A percentile compares a stretch with the other conserved stretches of the same genome.
Conservation (phyloP, 1,139 yeast species). For the Zygotorulaspora mrakii region DNA sequence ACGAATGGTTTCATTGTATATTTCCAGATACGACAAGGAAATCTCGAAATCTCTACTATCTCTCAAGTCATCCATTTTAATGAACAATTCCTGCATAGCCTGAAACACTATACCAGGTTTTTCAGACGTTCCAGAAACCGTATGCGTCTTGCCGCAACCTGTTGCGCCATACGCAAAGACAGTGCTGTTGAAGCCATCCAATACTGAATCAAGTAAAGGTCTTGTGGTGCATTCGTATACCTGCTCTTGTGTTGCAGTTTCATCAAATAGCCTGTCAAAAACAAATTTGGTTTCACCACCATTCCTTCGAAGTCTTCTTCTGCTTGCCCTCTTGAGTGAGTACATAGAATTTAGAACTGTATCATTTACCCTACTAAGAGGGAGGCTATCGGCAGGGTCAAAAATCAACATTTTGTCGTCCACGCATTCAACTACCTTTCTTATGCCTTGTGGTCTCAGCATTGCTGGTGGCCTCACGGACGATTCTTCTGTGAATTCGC, state of each 20-base stretch:
- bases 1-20: conserved; percentile 82
- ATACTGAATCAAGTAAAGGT: conserved; percentile 67
- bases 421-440: conserved; percentile 75
- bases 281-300: conserved; percentile 71
- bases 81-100: conserved; percentile 73
- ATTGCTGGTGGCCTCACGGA: conserved; percentile 16
- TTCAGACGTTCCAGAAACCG: conserved; percentile 71
- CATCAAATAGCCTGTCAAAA: conserved; percentile 76
- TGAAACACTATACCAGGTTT: conserved; percentile 78
- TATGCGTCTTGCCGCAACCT: conserved; percentile 97
- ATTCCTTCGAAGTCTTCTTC: conserved; percentile 45
- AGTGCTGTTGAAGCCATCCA: conserved; percentile 86
- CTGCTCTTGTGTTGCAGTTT: conserved; percentile 56
- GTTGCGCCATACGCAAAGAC: conserved; percentile 98
- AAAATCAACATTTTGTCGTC: conserved; percentile 87
- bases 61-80: conserved; percentile 49
- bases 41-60: conserved; percentile 60
- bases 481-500: background rate
- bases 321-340: conserved; percentile 23
- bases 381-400: conserved; percentile 77
- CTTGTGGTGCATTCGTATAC: conserved; percentile 65
- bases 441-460: conserved; percentile 50
- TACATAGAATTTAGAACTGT: conserved; percentile 48
- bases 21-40: conserved; percentile 72
- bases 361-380: conserved; percentile 57